Conservation (phyloP, 2,329 filamentous ascomycete genomes). For the Pseudopyricularia javanii region DNA sequence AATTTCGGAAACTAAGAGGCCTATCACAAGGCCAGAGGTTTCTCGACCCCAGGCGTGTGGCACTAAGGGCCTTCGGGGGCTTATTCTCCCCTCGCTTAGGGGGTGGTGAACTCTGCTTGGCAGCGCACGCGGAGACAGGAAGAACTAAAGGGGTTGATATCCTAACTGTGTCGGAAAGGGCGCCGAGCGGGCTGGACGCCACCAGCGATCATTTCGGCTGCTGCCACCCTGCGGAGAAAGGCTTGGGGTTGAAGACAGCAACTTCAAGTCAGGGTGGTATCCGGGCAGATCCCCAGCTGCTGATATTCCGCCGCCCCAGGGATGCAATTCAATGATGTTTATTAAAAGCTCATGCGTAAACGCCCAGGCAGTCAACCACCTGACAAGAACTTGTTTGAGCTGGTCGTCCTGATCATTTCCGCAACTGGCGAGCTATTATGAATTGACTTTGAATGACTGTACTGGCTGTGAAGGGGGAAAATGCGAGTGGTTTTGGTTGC, state of each 20-base stretch:
- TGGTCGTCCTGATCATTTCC: no score
- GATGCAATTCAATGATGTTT: no score
- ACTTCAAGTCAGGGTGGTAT: background rate
- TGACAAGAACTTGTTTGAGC: no score
- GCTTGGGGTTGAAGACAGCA: background rate
- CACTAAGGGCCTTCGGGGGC: background rate
- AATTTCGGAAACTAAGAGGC: background rate
- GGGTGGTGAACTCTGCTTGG: background rate
- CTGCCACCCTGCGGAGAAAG: background rate
- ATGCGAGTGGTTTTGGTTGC: background rate
- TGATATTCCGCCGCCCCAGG: no score
- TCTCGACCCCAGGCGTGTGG: background rate
- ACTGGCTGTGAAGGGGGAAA: background rate
- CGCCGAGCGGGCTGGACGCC: background rate
- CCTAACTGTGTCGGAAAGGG: background rate
- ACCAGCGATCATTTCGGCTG: background rate
- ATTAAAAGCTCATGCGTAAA: no score
- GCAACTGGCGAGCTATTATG: no score
- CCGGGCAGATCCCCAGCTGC: background rate
- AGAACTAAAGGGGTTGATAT: background rate
- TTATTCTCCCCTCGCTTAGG: background rate
- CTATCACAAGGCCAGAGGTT: background rate
- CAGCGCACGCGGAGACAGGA: background rate
- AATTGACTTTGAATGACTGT: no score
- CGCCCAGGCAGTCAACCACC: no score